phyloP scores from a whole-genome alignment of 2,329 filamentous ascomycete species.

The Stachybotrys chartarum region DNA sequence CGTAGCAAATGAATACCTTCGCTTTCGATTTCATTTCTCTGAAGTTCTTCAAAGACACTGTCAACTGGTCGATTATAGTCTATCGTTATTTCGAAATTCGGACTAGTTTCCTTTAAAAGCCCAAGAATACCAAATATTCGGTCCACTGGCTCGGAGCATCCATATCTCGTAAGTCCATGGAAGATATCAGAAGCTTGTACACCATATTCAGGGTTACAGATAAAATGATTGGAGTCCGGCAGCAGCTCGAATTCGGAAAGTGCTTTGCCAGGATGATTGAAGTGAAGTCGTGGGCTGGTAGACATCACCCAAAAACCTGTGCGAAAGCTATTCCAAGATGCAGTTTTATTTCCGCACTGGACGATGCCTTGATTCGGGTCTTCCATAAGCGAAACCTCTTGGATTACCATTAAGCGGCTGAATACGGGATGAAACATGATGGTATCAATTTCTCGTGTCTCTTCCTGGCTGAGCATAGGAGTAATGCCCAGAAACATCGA shows the following conservation, averaged over 20 bases:
- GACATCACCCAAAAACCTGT: background rate
- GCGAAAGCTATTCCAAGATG: background rate
- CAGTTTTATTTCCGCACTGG: background rate
- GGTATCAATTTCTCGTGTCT: background rate
- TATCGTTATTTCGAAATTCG: background rate
- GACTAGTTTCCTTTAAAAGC: background rate
- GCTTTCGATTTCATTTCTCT: background rate
- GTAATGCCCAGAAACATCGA: background rate
- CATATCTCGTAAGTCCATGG: background rate
- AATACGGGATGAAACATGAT: background rate
- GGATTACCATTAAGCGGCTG: background rate
- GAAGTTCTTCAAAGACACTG: background rate
- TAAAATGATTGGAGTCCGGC: background rate
- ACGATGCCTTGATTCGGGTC: background rate
- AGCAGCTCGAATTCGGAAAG: background rate
- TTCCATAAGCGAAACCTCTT: background rate
- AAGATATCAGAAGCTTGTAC: background rate
- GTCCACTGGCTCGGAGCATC: background rate
- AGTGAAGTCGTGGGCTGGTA: background rate
- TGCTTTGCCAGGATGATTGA: background rate
- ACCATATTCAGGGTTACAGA: background rate
- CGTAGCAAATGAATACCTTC: background rate
- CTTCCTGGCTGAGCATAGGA: background rate
- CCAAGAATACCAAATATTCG: background rate
- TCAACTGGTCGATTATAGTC: background rate